Conservation (phyloP, 2,329 filamentous ascomycete genomes). For the Phyllosticta citribraziliensis region DNA sequence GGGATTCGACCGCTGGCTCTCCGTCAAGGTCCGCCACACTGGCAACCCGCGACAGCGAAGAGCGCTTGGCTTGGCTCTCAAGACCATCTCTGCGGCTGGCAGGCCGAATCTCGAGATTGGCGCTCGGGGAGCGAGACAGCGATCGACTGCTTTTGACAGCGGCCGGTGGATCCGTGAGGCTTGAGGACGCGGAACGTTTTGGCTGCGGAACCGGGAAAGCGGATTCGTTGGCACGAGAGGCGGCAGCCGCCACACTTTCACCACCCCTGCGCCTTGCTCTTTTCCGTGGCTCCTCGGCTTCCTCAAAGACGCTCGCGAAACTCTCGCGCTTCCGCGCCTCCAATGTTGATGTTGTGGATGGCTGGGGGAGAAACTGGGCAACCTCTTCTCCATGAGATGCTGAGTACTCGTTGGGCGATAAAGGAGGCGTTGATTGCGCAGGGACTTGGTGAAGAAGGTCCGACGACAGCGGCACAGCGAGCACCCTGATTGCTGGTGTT, state of each 20-base stretch:
- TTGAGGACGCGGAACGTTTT: not conserved
- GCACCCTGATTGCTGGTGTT: not conserved
- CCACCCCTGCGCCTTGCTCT: slow-evolving; percentile 35
- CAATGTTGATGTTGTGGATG: slow-evolving; percentile 14
- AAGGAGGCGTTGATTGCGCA: slow-evolving; percentile 14
- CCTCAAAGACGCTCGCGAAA: slow-evolving; percentile 36
- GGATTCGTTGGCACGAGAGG: slow-evolving; percentile 22
- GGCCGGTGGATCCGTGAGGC: not conserved
- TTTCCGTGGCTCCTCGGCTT: slow-evolving; percentile 34
- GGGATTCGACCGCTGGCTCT: slow-evolving; percentile 25
- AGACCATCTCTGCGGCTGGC: not conserved
- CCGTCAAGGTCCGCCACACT: slow-evolving; percentile 19
- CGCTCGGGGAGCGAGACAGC: slow-evolving; percentile 7
- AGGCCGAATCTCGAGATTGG: not conserved
- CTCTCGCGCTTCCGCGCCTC: slow-evolving; percentile 32
- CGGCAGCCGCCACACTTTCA: slow-evolving; percentile 33
- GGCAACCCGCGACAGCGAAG: slow-evolving; percentile 25
- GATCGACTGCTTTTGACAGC: slow-evolving; percentile 15
- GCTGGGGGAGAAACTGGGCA: slow-evolving; percentile 23
- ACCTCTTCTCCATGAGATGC: not conserved
- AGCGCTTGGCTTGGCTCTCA: slow-evolving; percentile 19
- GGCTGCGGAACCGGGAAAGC: not conserved
- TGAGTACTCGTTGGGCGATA: slow-evolving; percentile 14
- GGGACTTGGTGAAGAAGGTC: slow-evolving; percentile 25
- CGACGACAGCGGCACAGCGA: slow-evolving; percentile 35